Conservation (phyloP, 371 early-diverging fungal genomes). For the Syncephalis plumigaleata region DNA sequence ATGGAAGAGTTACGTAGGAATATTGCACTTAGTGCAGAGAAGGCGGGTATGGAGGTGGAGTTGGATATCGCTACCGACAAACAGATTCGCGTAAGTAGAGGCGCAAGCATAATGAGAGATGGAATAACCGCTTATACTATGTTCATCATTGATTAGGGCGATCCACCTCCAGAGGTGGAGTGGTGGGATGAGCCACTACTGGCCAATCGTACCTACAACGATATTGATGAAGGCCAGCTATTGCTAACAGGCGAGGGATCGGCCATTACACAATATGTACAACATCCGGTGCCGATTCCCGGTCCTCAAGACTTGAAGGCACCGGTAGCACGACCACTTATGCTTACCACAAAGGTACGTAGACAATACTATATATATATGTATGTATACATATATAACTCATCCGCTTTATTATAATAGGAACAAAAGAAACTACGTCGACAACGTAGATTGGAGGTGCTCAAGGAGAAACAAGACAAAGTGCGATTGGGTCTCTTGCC, state of each 20-base stretch:
- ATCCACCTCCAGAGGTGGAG: constrained; percentile 68
- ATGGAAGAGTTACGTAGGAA: constrained; percentile 70
- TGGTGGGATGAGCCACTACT: constrained; percentile 94
- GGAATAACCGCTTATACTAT: background rate
- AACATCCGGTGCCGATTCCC: constrained; percentile 82
- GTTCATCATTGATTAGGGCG: constrained; percentile 16
- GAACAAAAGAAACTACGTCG: constrained; percentile 86
- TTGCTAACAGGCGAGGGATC: constrained; percentile 29
- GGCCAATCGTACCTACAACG: constrained; percentile 47
- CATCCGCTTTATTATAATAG: constrained; percentile 3
- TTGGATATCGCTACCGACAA: constrained; percentile 51
- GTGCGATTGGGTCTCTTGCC: constrained; percentile 83
- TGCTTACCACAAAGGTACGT: constrained; percentile 65
- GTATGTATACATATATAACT: background rate
- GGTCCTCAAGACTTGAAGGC: constrained; percentile 53
- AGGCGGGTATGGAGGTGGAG: constrained; percentile 71
- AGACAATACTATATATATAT: background rate
- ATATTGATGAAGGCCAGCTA: constrained; percentile 21
- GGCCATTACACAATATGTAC: constrained; percentile 62
- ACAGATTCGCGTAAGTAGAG: constrained; percentile 38
- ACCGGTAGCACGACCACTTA: constrained; percentile 52
- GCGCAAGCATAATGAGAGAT: constrained; percentile 2
- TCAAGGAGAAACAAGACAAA: constrained; percentile 88
- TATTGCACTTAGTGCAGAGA: constrained; percentile 63
- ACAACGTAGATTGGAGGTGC: constrained; percentile 66